Percentiles rank a stretch among this genome's conserved stretches.
Evolutionary conservation across 164 flowering plant genomes (phyloP).

Genomic region (Magnolia sinica): DNA sequence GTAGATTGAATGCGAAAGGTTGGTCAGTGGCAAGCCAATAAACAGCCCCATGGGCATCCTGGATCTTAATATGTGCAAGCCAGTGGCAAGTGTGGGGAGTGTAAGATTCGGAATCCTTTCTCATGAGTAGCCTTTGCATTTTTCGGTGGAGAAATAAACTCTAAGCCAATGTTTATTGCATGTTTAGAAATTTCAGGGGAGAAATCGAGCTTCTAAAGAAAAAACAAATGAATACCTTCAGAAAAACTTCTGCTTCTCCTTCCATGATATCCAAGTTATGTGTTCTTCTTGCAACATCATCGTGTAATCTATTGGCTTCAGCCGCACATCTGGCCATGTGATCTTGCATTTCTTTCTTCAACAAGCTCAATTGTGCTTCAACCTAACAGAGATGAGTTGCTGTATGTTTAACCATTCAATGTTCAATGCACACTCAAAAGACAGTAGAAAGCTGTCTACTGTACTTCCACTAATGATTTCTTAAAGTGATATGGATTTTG

Average conservation of each 20-base stretch:
- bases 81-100: too few species aligned
- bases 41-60: too few species aligned
- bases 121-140: neutral
- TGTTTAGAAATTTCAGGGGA: neutral
- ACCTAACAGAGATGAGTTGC: conserved; percentile 30
- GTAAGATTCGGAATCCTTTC: neutral
- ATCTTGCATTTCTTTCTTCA: conserved; percentile 61
- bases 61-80: too few species aligned
- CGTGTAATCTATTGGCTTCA: conserved; percentile 46
- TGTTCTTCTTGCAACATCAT: conserved; percentile 45
- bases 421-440: neutral
- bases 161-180: neutral
- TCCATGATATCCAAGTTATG: conserved; percentile 40
- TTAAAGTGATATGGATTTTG: neutral
- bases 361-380: conserved; percentile 43
- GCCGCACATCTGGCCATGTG: conserved; percentile 40
- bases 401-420: neutral
- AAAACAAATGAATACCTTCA: conserved; percentile 39
- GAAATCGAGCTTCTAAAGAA: neutral
- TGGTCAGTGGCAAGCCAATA: too few species aligned
- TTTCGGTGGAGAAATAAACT: neutral
- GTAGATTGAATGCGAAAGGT: too few species aligned
- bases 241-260: conserved; percentile 53
- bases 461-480: neutral
- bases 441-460: neutral